Evolutionary conservation across 2,329 filamentous ascomycete genomes (phyloP), one percentile per base, ranked within the genome.

Genomic region (Diaporthe velutina): DNA sequence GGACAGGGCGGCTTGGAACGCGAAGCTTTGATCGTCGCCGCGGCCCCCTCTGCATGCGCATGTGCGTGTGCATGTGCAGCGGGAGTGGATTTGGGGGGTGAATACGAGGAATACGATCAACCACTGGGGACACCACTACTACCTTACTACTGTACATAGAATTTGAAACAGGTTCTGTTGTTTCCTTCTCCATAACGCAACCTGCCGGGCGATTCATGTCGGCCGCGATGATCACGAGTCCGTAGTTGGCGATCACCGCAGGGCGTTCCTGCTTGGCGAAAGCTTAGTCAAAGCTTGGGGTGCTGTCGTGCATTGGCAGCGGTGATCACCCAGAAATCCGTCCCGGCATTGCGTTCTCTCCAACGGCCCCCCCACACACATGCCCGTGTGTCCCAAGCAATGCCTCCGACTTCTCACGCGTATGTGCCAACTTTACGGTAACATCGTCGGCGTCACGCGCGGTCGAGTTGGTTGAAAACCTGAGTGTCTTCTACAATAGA

Each of bases 1-100:
- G 22, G 85, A 87, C 79, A 81, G 85, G 15, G 84, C 83, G 15
- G 85, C 85, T 0, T 87, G 85, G 85, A 85, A 86, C 79, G 84
- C 85, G 7, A 87, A 86, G 78, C 79, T 87, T 28, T 86, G 82
- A 75, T 19, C 52, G 48, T 52, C 48, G 48, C 10, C 9, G 1
- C 42, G 42, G 5, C 42, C 42, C 17, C 42, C 42, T 2, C 8
- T 8, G 8, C 55, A n/a, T 25, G 7, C 22, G 54, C 30, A 35
- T 35, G 30, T 6, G 19, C n/a, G 42, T 17, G 19, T 45, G 42
- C 17, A 45, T 45, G 42, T 42, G 42, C 42, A 48, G n/a, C 9
- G 42, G 22, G 38, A 22, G n/a, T 61, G 25, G 30, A 10, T 35
- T 57, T 22, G 13, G 17, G 35, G 57, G 42, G 42, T 19, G 7